Conservation (phyloP, 2,329 filamentous ascomycete species). For the Colletotrichum eremochloae region DNA sequence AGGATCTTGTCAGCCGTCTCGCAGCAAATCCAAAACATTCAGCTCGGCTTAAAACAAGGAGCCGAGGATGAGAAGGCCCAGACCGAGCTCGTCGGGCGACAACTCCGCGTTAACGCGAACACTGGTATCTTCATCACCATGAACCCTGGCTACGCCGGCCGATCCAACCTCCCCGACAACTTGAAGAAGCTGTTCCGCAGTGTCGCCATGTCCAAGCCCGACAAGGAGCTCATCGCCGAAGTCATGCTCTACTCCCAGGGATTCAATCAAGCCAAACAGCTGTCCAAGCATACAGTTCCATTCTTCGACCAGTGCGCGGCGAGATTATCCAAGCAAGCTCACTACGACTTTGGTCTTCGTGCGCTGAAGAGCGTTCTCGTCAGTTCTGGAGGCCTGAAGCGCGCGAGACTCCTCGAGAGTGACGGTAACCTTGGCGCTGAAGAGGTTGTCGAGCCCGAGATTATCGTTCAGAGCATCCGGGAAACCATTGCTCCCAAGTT, state of each 20-base stretch:
- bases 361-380: slow-evolving; percentile 98
- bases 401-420: slow-evolving; percentile 75
- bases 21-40: slow-evolving; percentile 99
- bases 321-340: slow-evolving; percentile 91
- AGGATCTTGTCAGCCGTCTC: slow-evolving; percentile 97
- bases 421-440: slow-evolving; percentile 73
- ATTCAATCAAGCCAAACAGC: slow-evolving; percentile 93
- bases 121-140: slow-evolving; percentile 99
- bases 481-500: slow-evolving; percentile 99
- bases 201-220: slow-evolving; percentile 99
- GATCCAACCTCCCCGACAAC: slow-evolving; percentile 98
- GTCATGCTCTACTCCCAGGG: slow-evolving; percentile 99
- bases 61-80: slow-evolving; percentile 85
- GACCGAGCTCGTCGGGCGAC: slow-evolving; percentile 94
- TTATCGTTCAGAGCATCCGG: slow-evolving; percentile 97
- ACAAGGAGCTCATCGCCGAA: slow-evolving; percentile 99
- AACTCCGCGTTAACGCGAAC: slow-evolving; percentile 89
- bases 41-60: slow-evolving; percentile 91
- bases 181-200: slow-evolving; percentile 99
- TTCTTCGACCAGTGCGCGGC: slow-evolving; percentile 95
- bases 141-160: slow-evolving; percentile 98
- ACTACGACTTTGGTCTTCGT: slow-evolving; percentile 98
- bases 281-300: slow-evolving; percentile 96
- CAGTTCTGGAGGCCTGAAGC: slow-evolving; percentile 96
- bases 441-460: slow-evolving; percentile 90